Evolutionary conservation across 2,329 filamentous ascomycete species (phyloP).

Genomic region (Aspergillus tamarii): DNA sequence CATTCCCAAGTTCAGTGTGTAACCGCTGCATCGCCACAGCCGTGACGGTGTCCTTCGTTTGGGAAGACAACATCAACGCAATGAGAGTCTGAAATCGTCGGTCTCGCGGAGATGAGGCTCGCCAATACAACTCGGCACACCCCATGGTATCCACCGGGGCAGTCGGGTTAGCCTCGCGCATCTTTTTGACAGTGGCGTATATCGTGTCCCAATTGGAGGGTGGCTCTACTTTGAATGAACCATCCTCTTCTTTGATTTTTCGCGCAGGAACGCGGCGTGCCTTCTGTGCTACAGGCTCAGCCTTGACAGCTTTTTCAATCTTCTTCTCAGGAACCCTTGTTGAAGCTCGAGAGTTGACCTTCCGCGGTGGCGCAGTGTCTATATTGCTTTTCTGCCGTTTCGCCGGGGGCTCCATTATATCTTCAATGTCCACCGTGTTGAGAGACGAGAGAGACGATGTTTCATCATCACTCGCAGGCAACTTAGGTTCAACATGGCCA

Average conservation of each 20-base stretch:
- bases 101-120: constrained; percentile 51
- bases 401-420: constrained; percentile 46
- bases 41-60: constrained; percentile 92
- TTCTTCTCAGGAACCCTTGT: constrained; percentile 8
- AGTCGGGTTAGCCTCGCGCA: constrained; percentile 68
- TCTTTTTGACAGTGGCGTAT: constrained; percentile 75
- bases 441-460: constrained; percentile 40
- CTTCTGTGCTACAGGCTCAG: constrained; percentile 30
- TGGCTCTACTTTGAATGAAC: constrained; percentile 51
- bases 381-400: constrained; percentile 55
- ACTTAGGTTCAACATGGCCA: constrained; percentile 31
- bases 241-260: constrained; percentile 42
- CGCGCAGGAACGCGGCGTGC: constrained; percentile 46
- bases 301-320: constrained; percentile 29
- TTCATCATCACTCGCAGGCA: constrained; percentile 30
- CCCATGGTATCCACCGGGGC: constrained; percentile 98
- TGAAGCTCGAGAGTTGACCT: constrained; percentile 1
- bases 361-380: constrained; percentile 30
- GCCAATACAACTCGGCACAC: constrained; percentile 63
- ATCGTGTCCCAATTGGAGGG: constrained; percentile 83
- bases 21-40: constrained; percentile 79
- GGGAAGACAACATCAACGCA: constrained; percentile 85
- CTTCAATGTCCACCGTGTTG: constrained; percentile 60
- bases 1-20: constrained; percentile 68
- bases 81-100: constrained; percentile 84